These are phyloP conservation scores for Gnaphalium uliginosum DNA, from an alignment of 129 eudicot species.

Conservation along the genomic window DNA sequence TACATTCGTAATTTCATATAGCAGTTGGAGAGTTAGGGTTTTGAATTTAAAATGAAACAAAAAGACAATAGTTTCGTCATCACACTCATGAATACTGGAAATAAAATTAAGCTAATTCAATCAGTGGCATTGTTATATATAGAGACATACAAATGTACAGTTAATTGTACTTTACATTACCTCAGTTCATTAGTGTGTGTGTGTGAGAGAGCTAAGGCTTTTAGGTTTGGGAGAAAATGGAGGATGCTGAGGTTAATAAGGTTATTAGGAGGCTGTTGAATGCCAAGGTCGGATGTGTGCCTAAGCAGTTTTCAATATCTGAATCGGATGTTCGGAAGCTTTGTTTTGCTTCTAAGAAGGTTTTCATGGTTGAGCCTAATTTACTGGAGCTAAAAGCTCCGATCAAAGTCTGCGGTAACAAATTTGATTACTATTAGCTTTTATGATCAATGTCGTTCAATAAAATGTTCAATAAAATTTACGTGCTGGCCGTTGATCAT, in stretches of 20 bases:
- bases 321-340: conserved; percentile 53
- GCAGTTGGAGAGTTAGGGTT: conserved; percentile 17
- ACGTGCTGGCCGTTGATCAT: neutral
- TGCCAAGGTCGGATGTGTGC: conserved; percentile 43
- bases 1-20: neutral
- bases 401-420: conserved; percentile 58
- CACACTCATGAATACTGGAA: neutral
- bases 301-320: conserved; percentile 41
- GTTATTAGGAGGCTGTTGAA: conserved; percentile 44
- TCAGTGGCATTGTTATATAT: conserved; percentile 5
- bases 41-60: neutral
- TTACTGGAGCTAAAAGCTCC: conserved; percentile 72
- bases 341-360: conserved; percentile 45
- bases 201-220: conserved; percentile 13
- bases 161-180: neutral
- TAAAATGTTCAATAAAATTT: neutral
- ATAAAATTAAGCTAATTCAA: conserved; percentile 10
- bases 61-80: conserved; percentile 14
- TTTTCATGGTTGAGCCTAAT: conserved; percentile 55
- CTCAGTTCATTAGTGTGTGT: neutral
- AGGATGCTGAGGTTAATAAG: conserved; percentile 44
- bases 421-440: neutral
- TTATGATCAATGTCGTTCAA: neutral
- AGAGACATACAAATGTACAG: neutral
- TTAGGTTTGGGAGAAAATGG: conserved; percentile 34